Conservation (phyloP, 148 eudicot species). For the Rhododendron williamsianum region DNA sequence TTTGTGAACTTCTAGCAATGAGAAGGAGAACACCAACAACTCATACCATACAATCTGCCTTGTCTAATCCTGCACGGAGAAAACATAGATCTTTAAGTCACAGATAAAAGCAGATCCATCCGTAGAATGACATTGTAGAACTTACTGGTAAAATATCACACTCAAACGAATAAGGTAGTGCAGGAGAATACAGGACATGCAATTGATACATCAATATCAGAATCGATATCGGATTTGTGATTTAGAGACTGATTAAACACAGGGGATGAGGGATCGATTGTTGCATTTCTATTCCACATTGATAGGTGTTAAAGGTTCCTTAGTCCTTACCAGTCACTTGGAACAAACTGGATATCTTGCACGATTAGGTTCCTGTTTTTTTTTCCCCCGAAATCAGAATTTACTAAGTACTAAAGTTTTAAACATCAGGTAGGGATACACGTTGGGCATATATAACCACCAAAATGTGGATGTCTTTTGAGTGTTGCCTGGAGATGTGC, state of each 20-base stretch:
- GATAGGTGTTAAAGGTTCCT: neutral
- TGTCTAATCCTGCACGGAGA: slow-evolving; percentile 15
- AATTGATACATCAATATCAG: neutral
- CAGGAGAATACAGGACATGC: neutral
- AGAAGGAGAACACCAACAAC: neutral
- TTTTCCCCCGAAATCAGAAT: neutral
- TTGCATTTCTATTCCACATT: neutral
- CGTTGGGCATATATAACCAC: neutral
- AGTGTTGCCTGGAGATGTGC: neutral
- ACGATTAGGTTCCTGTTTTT: neutral
- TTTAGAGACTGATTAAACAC: neutral
- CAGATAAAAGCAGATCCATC: neutral
- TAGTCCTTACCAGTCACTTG: neutral
- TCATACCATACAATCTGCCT: neutral
- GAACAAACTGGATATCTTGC: neutral
- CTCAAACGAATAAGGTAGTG: neutral
- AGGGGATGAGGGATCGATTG: neutral
- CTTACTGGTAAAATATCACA: neutral
- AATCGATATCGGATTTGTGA: neutral
- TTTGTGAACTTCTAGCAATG: neutral
- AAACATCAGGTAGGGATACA: neutral
- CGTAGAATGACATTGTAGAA: neutral
- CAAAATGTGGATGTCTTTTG: neutral
- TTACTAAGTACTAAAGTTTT: neutral
- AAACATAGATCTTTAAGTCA: neutral